Evolutionary conservation across 306 rosid genomes (phyloP), one percentile per base, ranked within the genome.

Genomic region (Quercus rubra): DNA sequence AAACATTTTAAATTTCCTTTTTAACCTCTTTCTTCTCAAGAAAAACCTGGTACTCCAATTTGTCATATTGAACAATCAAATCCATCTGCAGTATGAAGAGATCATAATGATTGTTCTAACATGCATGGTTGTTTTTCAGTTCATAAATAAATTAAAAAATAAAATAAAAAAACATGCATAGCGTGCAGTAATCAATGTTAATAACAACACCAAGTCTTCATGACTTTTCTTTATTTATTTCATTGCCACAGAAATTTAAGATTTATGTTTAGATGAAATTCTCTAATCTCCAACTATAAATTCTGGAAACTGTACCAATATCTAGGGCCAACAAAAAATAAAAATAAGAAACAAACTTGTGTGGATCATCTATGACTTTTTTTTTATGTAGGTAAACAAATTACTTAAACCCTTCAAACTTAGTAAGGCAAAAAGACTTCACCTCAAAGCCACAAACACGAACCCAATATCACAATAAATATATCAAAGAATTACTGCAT

Each of bases 81-180:
- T 31, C 46, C 21, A 43, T 56, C 81, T 77, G 85, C 74, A 77
- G 4, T 41, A 77, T 4, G 12, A 77, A 63, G 80, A 77, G 13
- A 38, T 61, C 20, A 66, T 11, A 11, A 1, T 66, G 31, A 30
- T 77, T 25, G 21, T 25, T 66, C 21, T 12, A 19, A 52, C 27
- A 18, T 62, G 70, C 70, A 64, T 30, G 15, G 23, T 41, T 8
- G 46, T 41, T 41, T 41, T 41, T 8, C 11, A 41, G 46, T 41
- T 41, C 46, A 41, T 41, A 41, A 41, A 41, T 8, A 41, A 35
- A 35, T 35, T 35, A 31, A 4, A 31, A 4, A 31, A 6, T 1
- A 1, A 35, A 30, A 30, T 30, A 0, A 1, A 35, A 6, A 35
- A 35, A 52, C 27, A 18, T 46, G 70, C 46, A 64, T 6, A 15